Conservation (phyloP, 2,329 filamentous ascomycete genomes). For the Apiospora koreana region DNA sequence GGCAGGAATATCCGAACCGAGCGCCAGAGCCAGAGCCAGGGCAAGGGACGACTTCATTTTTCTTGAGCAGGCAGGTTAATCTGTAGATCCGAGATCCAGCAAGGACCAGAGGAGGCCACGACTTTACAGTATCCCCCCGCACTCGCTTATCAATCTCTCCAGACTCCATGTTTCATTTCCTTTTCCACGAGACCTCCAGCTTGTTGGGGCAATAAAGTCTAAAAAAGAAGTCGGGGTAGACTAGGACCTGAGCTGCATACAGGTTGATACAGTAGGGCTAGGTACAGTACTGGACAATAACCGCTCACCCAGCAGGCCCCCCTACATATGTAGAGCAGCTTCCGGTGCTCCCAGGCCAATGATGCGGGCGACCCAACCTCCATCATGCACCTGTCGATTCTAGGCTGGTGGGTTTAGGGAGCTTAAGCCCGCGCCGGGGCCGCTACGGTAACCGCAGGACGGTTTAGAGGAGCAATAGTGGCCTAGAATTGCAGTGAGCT, state of each 20-base stretch:
- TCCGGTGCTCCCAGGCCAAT: neutral
- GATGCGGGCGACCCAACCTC: neutral
- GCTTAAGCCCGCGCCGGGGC: neutral
- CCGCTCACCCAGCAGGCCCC: neutral
- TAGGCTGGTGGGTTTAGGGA: neutral
- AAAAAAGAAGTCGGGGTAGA: neutral
- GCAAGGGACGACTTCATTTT: neutral
- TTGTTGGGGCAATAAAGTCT: neutral
- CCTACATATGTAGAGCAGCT: neutral
- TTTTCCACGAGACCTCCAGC: neutral
- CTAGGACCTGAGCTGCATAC: neutral
- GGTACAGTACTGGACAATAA: too few relatives aligned
- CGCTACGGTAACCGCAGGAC: conserved; percentile 7
- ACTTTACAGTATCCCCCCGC: neutral
- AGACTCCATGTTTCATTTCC: neutral
- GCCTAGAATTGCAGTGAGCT: neutral
- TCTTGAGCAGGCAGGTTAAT: neutral
- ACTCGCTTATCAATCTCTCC: neutral
- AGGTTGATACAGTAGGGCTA: neutral
- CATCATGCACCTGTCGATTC: neutral
- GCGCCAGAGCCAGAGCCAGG: too few relatives aligned
- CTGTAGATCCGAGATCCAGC: neutral
- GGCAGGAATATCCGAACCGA: conserved; percentile 3
- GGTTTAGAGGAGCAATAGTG: neutral
- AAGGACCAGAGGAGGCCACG: neutral